These are phyloP conservation scores for Penicillium sp. DNA, from an alignment of 2,329 filamentous ascomycete genomes.

Conservation along the genomic window DNA sequence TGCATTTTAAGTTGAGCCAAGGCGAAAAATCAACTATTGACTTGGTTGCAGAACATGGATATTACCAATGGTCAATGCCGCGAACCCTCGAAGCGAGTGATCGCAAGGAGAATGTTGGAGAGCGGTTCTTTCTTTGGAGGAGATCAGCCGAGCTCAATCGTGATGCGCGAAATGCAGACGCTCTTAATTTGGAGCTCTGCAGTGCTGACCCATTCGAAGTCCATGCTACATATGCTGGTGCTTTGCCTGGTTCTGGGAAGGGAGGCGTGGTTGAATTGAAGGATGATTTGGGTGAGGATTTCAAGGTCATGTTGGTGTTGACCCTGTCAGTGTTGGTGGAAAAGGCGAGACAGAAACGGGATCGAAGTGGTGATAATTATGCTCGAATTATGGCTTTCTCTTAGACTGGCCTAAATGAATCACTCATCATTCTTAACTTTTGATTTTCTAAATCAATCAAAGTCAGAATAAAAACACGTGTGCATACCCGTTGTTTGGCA, in stretches of 20 bases:
- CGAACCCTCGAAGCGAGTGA: neutral
- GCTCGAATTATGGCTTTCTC: neutral
- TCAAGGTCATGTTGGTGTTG: neutral
- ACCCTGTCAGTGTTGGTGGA: constrained; percentile 4
- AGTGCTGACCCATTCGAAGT: neutral
- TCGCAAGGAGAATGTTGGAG: neutral
- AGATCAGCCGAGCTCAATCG: neutral
- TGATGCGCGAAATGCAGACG: neutral
- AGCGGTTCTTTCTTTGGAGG: constrained; percentile 1
- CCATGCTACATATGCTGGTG: constrained; percentile 4
- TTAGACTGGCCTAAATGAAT: too few relatives aligned
- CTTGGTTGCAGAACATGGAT: neutral
- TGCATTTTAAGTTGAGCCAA: neutral
- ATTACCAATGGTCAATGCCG: constrained; percentile 7
- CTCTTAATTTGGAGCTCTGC: constrained; percentile 3
- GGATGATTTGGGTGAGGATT: constrained; percentile 1
- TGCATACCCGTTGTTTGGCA: too few relatives aligned
- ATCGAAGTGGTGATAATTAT: constrained; percentile 1
- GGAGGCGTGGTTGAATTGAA: constrained; percentile 2
- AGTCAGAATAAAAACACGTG: too few relatives aligned
- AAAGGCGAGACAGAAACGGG: constrained; percentile 6
- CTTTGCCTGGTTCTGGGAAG: neutral
- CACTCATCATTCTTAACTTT: too few relatives aligned
- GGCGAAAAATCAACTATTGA: neutral
- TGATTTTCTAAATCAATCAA: too few relatives aligned